phyloP scores from a whole-genome alignment of 129 eudicot genomes.

The Sambucus nigra region DNA sequence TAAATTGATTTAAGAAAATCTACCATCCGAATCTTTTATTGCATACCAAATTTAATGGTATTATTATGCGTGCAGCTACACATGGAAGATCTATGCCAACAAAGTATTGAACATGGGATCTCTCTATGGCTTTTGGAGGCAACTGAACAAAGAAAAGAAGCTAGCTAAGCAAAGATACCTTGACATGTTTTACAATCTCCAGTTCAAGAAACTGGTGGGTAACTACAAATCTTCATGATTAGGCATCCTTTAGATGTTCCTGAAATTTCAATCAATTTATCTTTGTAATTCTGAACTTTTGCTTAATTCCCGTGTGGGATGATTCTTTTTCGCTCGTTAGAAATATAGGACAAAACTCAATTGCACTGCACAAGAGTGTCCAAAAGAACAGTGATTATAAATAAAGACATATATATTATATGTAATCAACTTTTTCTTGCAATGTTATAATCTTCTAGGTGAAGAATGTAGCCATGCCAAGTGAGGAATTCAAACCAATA shows the following conservation, averaged over 20 bases:
- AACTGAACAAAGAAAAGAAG: constrained; percentile 61
- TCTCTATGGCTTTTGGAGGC: constrained; percentile 71
- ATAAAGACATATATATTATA: background rate
- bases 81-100: constrained; percentile 94
- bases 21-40: no score
- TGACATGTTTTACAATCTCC: constrained; percentile 57
- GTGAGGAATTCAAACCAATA: constrained; percentile 11
- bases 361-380: background rate
- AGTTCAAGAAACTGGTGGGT: constrained; percentile 68
- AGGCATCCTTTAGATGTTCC: constrained; percentile 19
- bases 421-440: background rate
- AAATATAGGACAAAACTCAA: no score
- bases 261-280: constrained; percentile 1
- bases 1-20: no score
- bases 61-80: constrained; percentile 48
- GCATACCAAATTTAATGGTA: background rate
- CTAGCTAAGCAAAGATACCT: constrained; percentile 74
- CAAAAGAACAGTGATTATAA: no score
- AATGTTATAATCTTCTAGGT: constrained; percentile 19
- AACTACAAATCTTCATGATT: background rate
- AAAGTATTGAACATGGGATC: constrained; percentile 81
- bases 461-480: constrained; percentile 24
- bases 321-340: constrained; percentile 14
- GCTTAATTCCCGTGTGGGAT: constrained; percentile 5
- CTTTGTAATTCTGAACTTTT: no score